Evolutionary conservation across 495 filamentous ascomycete genomes (phyloP).

Genomic region (Poronia punctata): DNA sequence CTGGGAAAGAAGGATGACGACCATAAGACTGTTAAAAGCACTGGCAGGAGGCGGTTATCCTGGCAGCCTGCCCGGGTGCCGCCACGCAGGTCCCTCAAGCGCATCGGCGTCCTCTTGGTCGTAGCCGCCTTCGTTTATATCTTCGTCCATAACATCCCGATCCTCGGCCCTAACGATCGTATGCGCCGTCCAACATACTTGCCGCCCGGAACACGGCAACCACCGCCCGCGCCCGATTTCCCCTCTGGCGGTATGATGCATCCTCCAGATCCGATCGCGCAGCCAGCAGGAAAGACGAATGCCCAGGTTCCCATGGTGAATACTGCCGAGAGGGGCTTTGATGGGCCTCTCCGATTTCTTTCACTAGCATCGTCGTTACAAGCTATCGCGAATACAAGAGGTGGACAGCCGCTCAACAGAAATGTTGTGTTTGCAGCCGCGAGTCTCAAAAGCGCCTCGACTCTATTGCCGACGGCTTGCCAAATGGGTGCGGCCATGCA

Average conservation of each 20-base stretch:
- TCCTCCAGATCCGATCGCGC: slow-evolving; percentile 6
- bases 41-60: slow-evolving; percentile 16
- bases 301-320: not conserved
- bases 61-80: slow-evolving; percentile 30
- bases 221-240: slow-evolving; percentile 1
- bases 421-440: slow-evolving; percentile 55
- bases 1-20: slow-evolving; percentile 47
- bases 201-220: slow-evolving; percentile 3
- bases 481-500: slow-evolving; percentile 50
- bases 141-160: slow-evolving; percentile 39
- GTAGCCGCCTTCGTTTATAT: slow-evolving; percentile 30
- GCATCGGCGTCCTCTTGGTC: slow-evolving; percentile 25
- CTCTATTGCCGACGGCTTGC: slow-evolving; percentile 54
- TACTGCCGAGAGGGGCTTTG: slow-evolving; percentile 17
- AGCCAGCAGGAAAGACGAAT: too few relatives aligned
- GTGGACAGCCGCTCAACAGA: slow-evolving; percentile 33
- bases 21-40: slow-evolving; percentile 28
- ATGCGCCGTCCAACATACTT: slow-evolving; percentile 14
- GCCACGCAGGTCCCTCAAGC: slow-evolving; percentile 32
- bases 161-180: slow-evolving; percentile 17
- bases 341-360: slow-evolving; percentile 32
- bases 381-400: slow-evolving; percentile 31
- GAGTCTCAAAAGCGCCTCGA: slow-evolving; percentile 47
- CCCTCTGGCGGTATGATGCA: slow-evolving; percentile 1
- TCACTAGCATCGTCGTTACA: slow-evolving; percentile 32